These are phyloP conservation scores for Malassezia sympodialis DNA, from an alignment of 1,284 basidiomycete species.

Conservation along the genomic window DNA sequence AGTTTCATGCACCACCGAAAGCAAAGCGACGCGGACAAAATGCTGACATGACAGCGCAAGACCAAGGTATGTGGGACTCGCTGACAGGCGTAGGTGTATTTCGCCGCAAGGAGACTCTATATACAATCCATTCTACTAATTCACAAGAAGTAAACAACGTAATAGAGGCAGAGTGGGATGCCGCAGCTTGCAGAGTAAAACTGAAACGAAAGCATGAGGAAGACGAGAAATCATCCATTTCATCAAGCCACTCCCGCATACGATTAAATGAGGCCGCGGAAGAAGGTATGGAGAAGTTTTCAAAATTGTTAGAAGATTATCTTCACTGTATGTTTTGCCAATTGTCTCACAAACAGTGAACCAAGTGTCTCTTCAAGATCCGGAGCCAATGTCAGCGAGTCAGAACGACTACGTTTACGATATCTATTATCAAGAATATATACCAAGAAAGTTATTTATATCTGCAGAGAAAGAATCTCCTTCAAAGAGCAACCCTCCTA, in stretches of 20 bases:
- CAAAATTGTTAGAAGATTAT: slow-evolving; percentile 10
- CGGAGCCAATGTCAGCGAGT: neutral
- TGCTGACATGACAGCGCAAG: neutral
- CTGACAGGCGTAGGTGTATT: slow-evolving; percentile 24
- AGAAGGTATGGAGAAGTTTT: slow-evolving; percentile 13
- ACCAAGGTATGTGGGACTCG: neutral
- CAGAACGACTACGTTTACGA: slow-evolving; percentile 42
- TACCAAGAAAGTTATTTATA: slow-evolving; percentile 12
- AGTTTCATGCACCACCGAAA: slow-evolving; percentile 1
- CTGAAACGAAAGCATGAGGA: slow-evolving; percentile 13
- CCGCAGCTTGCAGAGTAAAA: neutral
- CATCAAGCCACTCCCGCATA: neutral
- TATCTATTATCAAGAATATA: slow-evolving; percentile 37
- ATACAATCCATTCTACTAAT: too few relatives aligned
- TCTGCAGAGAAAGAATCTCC: neutral
- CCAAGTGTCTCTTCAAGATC: slow-evolving; percentile 3
- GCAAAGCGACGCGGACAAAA: neutral
- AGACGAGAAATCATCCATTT: neutral
- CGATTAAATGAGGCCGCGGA: slow-evolving; percentile 22
- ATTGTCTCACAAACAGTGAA: neutral
- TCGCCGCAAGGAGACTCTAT: slow-evolving; percentile 33
- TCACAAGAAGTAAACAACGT: neutral
- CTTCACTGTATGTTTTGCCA: slow-evolving; percentile 7
- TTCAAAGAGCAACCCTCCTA: slow-evolving; percentile 3
- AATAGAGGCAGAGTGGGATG: slow-evolving; percentile 16